Conservation (phyloP, 2,329 filamentous ascomycete species). For the Fusarium praegraminearum region DNA sequence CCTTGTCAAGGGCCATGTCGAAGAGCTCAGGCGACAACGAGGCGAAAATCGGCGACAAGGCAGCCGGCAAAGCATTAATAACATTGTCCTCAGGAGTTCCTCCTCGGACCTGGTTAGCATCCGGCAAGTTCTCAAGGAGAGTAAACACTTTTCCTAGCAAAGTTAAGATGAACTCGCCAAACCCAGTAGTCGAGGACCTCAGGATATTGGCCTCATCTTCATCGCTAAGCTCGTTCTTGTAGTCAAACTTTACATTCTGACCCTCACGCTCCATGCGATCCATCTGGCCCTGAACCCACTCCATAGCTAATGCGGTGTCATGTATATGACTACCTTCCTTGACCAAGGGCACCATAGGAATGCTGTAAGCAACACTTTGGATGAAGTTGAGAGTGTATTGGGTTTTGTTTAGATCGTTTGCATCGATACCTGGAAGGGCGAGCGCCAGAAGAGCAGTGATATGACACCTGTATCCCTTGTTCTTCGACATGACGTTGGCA, state of each 20-base stretch:
- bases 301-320: slow-evolving; percentile 81
- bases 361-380: slow-evolving; percentile 94
- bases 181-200: slow-evolving; percentile 92
- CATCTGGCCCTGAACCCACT: slow-evolving; percentile 96
- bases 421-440: slow-evolving; percentile 93
- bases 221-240: slow-evolving; percentile 82
- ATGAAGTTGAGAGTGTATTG: slow-evolving; percentile 95
- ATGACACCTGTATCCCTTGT: slow-evolving; percentile 96
- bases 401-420: slow-evolving; percentile 97
- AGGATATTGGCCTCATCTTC: slow-evolving; percentile 89
- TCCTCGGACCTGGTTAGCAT: slow-evolving; percentile 86
- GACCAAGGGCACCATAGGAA: slow-evolving; percentile 84
- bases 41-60: slow-evolving; percentile 89
- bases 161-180: slow-evolving; percentile 91
- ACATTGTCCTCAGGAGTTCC: slow-evolving; percentile 97
- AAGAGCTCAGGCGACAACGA: slow-evolving; percentile 93
- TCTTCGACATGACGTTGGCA: slow-evolving; percentile 88
- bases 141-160: slow-evolving; percentile 96
- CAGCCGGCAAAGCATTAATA: slow-evolving; percentile 92
- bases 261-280: slow-evolving; percentile 92
- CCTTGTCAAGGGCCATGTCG: slow-evolving; percentile 90
- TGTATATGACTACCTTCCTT: slow-evolving; percentile 73
- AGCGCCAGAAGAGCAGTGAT: slow-evolving; percentile 94
- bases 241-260: slow-evolving; percentile 86
- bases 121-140: slow-evolving; percentile 92